Evolutionary conservation across 2,329 filamentous ascomycete species (phyloP), one percentile per base, ranked within the genome.

Genomic region (Ophiostoma pallidulum): DNA sequence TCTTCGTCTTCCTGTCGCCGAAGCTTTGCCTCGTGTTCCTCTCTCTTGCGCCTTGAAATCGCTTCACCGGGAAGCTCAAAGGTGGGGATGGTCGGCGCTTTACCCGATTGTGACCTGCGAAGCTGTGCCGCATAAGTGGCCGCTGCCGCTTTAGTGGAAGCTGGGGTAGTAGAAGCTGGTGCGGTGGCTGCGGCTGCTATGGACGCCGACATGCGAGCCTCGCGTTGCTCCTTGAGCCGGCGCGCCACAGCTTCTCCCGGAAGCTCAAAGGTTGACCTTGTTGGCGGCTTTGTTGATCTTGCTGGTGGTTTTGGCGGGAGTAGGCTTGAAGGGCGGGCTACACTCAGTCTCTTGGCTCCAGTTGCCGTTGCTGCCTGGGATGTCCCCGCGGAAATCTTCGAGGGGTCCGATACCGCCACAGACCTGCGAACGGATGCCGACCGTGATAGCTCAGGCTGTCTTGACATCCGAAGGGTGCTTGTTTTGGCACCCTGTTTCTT

Each of bases 41-140:
- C 70, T 53, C 72, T 66, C 64, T 79, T 76, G 24, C 69, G 65
- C 2, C 71, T 66, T 3, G 73, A 75, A 42, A 82, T 73, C 4
- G 73, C 74, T 56, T 83, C 80, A 8, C 79, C 78, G 0, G 79
- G 78, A 37, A 84, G 67, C 62, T 82, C 77, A 61, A 82, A 83
- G 6, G 64, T 70, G 10, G 79, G 69, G 20, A 70, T 70, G 1
- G 74, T 74, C 16, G 71, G 68, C n/a, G 66, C 62, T 55, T 72
- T 80, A 40, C 62, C 67, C 18, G 72, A 74, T 3, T 47, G 50
- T 1, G 48, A n/a, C 57, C 70, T 77, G 50, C 71, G 69, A 6
- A 36, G 33, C 48, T 67, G 64, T 3, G 70, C 64, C 48, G 32
- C 19, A 39, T 51, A 12, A 14, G 53, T 45, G 4, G 51, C 48